Base-by-base conservation (phyloP, 129 eudicot species). In the carrot (Daucus carota) region DNA sequence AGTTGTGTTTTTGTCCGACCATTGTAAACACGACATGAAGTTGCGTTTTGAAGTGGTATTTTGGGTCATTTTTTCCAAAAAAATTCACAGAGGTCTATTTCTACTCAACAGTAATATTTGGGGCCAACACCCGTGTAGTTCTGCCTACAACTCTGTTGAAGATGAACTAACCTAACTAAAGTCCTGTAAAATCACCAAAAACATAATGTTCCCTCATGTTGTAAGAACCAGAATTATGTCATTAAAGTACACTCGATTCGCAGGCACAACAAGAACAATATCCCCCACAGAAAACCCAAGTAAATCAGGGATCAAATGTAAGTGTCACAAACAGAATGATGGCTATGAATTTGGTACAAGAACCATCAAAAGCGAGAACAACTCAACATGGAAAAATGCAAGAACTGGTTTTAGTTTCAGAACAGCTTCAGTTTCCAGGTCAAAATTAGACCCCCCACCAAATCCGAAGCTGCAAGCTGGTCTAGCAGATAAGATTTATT, bases 271-370 rank as follows among this genome's bases (percentile, higher is more conserved):
- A 57, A 9, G 38, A 63, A 13, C 9, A 63, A 29, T 63, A 81
- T 82, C 68, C 83, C 52, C 76, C 81, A 22, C 20, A 57, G 45
- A 88, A 86, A 84, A 77, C 92, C 36, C 79, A 83, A 13, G 89
- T 90, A 65, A 96, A 85, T 66, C 89, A 87, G 57, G 89, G 88
- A 52, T 92, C 96, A 4, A 88, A 82, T 70, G 80, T 87, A 12
- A 88, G 87, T 73, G 80, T 87, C 18, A 76, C 92, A 33, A 81
- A 90, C 59, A 90, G 96, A 54, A 82, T 85, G 92, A 85, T 88
- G 72, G 88, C 89, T 31, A 52, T 85, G 63, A 80, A 79, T 63
- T 76, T 34, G 22, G 72, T 72, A 24, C 76, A 82, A 68, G 77
- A 80, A 29, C 75, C 77, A 52, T 80, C 76, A 14, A 81, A 82